phyloP scores from a whole-genome alignment of 2,329 filamentous ascomycete species.

The Biscogniauxia marginata region DNA sequence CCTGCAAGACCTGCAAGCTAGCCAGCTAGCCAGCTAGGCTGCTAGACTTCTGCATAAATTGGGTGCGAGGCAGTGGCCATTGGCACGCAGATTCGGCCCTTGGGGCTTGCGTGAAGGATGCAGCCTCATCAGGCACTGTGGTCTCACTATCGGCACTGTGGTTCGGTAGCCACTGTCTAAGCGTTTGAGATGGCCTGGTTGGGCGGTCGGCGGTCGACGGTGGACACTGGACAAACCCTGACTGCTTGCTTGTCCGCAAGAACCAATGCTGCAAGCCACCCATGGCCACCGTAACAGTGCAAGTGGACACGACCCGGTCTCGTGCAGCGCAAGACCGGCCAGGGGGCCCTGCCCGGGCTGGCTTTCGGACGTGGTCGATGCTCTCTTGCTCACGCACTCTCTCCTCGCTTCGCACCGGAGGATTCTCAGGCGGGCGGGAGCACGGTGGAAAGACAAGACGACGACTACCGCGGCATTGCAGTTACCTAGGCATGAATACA shows the following conservation, averaged over 20 bases:
- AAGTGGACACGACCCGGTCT: slow-evolving; percentile 19
- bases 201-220: slow-evolving; percentile 11
- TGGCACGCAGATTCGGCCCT: slow-evolving; percentile 16
- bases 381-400: not conserved
- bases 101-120: slow-evolving; percentile 17
- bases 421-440: not conserved
- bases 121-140: slow-evolving; percentile 17
- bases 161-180: slow-evolving; percentile 16
- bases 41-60: slow-evolving; percentile 10
- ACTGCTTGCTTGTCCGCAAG: slow-evolving; percentile 19
- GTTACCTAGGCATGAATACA: too few species aligned
- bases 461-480: not conserved
- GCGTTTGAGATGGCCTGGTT: slow-evolving; percentile 16
- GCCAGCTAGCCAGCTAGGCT: not conserved
- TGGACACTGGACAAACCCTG: slow-evolving; percentile 17
- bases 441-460: not conserved
- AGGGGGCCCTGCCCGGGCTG: slow-evolving; percentile 1
- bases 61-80: slow-evolving; percentile 8
- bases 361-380: slow-evolving; percentile 8
- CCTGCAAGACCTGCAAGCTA: slow-evolving; percentile 1
- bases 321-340: slow-evolving; percentile 24
- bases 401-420: slow-evolving; percentile 3
- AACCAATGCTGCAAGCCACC: slow-evolving; percentile 18
- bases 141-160: slow-evolving; percentile 17
- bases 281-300: slow-evolving; percentile 17